Evolutionary conservation across 2,329 filamentous ascomycete species (phyloP), one percentile per base, ranked within the genome.

Genomic region (Exophiala spinifera): DNA sequence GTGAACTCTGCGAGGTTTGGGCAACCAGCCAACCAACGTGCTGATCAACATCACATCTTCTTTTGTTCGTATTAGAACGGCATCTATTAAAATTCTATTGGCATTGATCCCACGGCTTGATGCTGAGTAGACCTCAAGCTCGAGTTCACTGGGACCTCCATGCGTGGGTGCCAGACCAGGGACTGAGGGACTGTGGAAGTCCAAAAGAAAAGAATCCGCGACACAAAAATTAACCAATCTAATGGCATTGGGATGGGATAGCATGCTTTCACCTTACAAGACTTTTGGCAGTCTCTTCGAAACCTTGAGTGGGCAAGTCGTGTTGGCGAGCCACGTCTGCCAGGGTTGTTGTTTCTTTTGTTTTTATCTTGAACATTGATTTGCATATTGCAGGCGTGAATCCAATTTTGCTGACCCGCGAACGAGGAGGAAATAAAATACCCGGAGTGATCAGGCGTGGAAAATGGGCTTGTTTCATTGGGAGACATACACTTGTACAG

Each of bases 1-100:
- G 71, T 87, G 77, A 74, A 65, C 4, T 44, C 23, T 58, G 39
- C 44, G 11, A 53, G 19, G 23, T 40, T 10, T 31, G 14, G 36
- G n/a, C 14, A 10, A 14, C 39, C 46, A 43, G 44, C 43, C 42
- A 28, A 42, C 25, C 19, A 17, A 2, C 14, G 44, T 11, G n/a
- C 34, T n/a, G 31, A 28, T 31, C 36, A 31, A 40, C 8, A 31
- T 50, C 33, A 52, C 55, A 47, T 31, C 34, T 51, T 55, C 54
- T 42, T 49, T 25, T 55, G 53, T 57, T 57, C 46, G 40, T 57
- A 53, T 53, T 60, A 60, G 57, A 60, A 52, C 43, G 45, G 53
- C 51, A 59, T 56, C 47, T 21, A 47, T 42, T 45, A 48, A 34
- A 60, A 60, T 54, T 60, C 45, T 52, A 37, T 57, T 49, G 57